phyloP scores from a whole-genome alignment of 495 filamentous ascomycete genomes.

The Podospora appendiculata region DNA sequence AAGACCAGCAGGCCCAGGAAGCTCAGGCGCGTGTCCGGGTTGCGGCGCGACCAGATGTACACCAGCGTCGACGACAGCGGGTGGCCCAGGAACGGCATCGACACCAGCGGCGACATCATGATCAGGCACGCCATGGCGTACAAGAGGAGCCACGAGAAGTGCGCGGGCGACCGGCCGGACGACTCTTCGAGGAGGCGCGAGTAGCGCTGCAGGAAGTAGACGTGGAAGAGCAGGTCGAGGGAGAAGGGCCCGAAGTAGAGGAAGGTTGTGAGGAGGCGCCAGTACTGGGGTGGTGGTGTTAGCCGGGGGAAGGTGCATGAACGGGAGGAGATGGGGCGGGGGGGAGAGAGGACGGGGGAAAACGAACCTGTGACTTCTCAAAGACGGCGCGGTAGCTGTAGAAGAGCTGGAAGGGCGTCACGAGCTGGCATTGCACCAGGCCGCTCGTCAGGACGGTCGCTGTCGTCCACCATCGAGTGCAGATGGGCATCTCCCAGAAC shows the following conservation, averaged over 20 bases:
- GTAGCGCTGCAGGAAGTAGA: conserved; percentile 98
- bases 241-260: conserved; percentile 93
- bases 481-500: conserved; percentile 97
- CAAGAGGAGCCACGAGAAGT: conserved; percentile 88
- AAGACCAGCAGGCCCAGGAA: conserved; percentile 88
- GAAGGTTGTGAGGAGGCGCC: conserved; percentile 91
- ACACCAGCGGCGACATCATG: conserved; percentile 70
- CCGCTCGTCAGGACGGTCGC: conserved; percentile 84
- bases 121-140: conserved; percentile 76
- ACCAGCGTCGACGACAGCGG: conserved; percentile 84
- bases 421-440: conserved; percentile 83
- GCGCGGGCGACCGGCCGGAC: conserved; percentile 77
- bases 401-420: conserved; percentile 90
- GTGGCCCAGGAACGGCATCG: conserved; percentile 85
- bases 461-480: conserved; percentile 93
- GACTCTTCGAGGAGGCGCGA: conserved; percentile 92
- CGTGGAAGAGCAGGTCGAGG: conserved; percentile 93
- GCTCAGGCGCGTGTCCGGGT: conserved; percentile 84
- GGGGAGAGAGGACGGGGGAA: neutral
- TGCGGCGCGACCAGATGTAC: conserved; percentile 97
- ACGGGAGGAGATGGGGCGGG: neutral
- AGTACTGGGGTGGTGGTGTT: conserved; percentile 54
- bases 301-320: neutral
- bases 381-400: conserved; percentile 94
- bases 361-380: conserved; percentile 69